A percentile compares a stretch with the other conserved stretches of the same genome.
Evolutionary conservation across 805 yeast species (phyloP).

Genomic region (Wickerhamomyces ciferrii): DNA sequence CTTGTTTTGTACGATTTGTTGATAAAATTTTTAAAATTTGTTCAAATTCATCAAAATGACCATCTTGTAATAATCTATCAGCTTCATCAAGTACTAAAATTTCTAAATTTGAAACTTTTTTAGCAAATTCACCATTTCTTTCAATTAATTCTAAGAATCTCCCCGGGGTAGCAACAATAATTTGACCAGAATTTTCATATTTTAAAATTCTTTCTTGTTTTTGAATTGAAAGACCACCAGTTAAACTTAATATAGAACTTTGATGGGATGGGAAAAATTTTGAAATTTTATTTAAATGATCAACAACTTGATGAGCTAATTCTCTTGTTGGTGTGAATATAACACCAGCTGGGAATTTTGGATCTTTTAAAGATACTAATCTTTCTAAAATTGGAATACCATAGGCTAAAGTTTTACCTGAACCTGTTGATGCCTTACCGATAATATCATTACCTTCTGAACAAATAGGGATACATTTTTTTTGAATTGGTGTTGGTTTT

Average conservation of each 20-base stretch:
- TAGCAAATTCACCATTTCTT: constrained; percentile 40
- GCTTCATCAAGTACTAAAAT: constrained; percentile 87
- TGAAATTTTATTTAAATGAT: constrained; percentile 60
- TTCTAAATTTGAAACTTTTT: constrained; percentile 37
- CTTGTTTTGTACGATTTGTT: constrained; percentile 42
- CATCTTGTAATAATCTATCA: constrained; percentile 89
- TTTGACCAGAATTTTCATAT: constrained; percentile 60
- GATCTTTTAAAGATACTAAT: constrained; percentile 29
- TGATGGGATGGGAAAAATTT: constrained; percentile 46
- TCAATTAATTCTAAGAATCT: constrained; percentile 79
- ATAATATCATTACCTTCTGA: constrained; percentile 73
- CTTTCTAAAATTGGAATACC: constrained; percentile 87
- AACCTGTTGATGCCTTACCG: constrained; percentile 97
- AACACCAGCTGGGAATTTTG: constrained; percentile 59
- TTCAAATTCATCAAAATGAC: constrained; percentile 92
- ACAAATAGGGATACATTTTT: constrained; percentile 67
- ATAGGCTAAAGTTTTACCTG: constrained; percentile 95
- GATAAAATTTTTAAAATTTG: constrained; percentile 64
- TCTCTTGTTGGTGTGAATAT: constrained; percentile 96
- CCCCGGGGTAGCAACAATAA: constrained; percentile 94
- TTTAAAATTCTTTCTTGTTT: constrained; percentile 81
- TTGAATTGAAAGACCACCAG: constrained; percentile 94
- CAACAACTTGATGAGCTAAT: constrained; percentile 87
- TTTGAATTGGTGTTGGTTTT: constrained; percentile 84
- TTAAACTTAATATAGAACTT: constrained; percentile 65